These are phyloP conservation scores for Chondrostereum purpureum DNA, from an alignment of 1,284 basidiomycete species.

Conservation along the genomic window DNA sequence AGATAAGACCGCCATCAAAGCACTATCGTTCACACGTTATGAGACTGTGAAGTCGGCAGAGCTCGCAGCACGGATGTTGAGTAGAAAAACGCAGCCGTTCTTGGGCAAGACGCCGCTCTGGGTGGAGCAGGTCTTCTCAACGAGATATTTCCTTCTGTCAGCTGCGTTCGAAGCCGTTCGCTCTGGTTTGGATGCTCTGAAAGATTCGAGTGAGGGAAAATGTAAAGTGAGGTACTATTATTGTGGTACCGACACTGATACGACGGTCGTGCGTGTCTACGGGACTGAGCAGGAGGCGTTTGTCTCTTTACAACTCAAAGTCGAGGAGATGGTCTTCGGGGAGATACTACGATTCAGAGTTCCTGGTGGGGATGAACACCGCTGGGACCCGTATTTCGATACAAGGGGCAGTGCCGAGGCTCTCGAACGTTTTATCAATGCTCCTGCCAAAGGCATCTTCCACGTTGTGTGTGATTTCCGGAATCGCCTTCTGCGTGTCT, in stretches of 20 bases:
- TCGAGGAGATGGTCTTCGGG: conserved; percentile 33
- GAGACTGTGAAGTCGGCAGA: conserved; percentile 20
- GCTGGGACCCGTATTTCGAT: conserved; percentile 44
- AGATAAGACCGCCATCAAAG: conserved; percentile 19
- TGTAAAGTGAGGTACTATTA: conserved; percentile 30
- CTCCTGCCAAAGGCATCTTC: conserved; percentile 18
- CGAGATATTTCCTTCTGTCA: conserved; percentile 12
- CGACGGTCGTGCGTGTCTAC: conserved; percentile 33
- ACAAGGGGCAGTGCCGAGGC: conserved; percentile 27
- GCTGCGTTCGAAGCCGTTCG: conserved; percentile 21
- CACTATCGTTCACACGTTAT: conserved; percentile 31
- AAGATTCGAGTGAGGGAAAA: conserved; percentile 15
- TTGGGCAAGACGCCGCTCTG: conserved; percentile 20
- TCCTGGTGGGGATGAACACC: conserved; percentile 19
- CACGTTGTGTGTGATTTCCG: conserved; percentile 35
- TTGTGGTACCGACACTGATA: conserved; percentile 18
- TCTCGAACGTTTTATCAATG: conserved; percentile 29
- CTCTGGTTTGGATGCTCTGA: conserved; percentile 24
- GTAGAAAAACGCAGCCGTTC: conserved; percentile 22
- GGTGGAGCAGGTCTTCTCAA: neutral
- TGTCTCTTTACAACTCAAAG: conserved; percentile 24
- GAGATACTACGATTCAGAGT: conserved; percentile 23
- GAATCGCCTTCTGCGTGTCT: conserved; percentile 28
- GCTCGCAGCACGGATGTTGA: conserved; percentile 19
- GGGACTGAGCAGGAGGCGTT: conserved; percentile 28